Conservation (phyloP, 2,329 filamentous ascomycete species). For the Xylariaceae sp. region DNA sequence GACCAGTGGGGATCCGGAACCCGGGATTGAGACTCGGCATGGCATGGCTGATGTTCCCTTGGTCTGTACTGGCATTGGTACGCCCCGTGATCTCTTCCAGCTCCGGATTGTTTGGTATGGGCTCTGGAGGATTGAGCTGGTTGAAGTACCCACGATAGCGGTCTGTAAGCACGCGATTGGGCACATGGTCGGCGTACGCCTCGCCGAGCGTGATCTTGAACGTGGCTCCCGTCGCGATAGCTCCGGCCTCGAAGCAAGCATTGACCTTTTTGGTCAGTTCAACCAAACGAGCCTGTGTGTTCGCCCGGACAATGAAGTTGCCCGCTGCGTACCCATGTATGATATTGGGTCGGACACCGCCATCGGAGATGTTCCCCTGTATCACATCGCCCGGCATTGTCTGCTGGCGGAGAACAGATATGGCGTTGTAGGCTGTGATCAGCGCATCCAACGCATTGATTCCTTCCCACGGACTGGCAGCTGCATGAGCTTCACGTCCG, state of each 20-base stretch:
- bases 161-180: constrained; percentile 44
- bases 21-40: constrained; percentile 50
- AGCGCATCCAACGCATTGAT: constrained; percentile 56
- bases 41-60: constrained; percentile 53
- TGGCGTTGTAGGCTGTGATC: constrained; percentile 43
- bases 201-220: constrained; percentile 39
- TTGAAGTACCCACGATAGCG: constrained; percentile 44
- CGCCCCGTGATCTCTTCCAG: constrained; percentile 38
- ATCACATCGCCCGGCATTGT: constrained; percentile 46
- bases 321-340: constrained; percentile 44
- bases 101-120: constrained; percentile 35
- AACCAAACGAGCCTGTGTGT: constrained; percentile 35
- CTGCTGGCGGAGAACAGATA: constrained; percentile 52
- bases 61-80: constrained; percentile 53
- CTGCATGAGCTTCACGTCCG: constrained; percentile 52
- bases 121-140: constrained; percentile 33
- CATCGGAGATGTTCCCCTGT: constrained; percentile 48
- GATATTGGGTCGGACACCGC: constrained; percentile 50
- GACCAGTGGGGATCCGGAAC: constrained; percentile 46
- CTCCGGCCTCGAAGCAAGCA: constrained; percentile 44
- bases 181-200: constrained; percentile 51
- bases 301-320: constrained; percentile 31
- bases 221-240: constrained; percentile 45
- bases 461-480: constrained; percentile 53
- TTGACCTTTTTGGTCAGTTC: constrained; percentile 40